These are phyloP conservation scores for Rhododendron ovatum DNA, from an alignment of 148 eudicot genomes.

Conservation along the genomic window DNA sequence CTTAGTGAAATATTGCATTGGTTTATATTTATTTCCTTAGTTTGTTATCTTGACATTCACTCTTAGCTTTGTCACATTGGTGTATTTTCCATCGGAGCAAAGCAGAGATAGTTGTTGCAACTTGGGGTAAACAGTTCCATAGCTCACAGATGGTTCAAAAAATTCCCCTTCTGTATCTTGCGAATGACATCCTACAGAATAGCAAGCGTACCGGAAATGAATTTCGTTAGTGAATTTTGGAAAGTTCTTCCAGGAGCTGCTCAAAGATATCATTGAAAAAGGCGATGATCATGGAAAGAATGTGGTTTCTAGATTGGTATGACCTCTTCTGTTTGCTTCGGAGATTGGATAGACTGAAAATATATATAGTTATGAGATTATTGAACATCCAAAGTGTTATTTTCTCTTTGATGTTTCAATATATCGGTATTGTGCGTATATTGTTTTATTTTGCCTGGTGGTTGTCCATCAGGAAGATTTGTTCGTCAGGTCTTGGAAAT, in stretches of 20 bases:
- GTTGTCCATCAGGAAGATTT: background rate
- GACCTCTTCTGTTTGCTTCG: slow-evolving; percentile 10
- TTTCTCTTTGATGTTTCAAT: background rate
- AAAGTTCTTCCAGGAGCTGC: slow-evolving; percentile 88
- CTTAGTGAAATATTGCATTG: background rate
- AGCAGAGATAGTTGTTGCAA: slow-evolving; percentile 76
- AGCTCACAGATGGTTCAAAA: slow-evolving; percentile 57
- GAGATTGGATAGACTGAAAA: background rate
- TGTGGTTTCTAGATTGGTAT: slow-evolving; percentile 83
- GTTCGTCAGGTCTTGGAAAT: background rate
- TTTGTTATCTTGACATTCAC: slow-evolving; percentile 41
- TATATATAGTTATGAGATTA: background rate
- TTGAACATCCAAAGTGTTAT: background rate
- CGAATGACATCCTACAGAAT: slow-evolving; percentile 90
- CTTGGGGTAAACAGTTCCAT: slow-evolving; percentile 84
- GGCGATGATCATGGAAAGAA: slow-evolving; percentile 75
- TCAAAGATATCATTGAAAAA: slow-evolving; percentile 60
- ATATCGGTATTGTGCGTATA: background rate
- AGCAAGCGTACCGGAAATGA: slow-evolving; percentile 98
- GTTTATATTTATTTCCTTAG: background rate
- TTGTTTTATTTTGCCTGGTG: background rate
- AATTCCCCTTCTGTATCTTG: slow-evolving; percentile 77
- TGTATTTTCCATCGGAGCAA: slow-evolving; percentile 91
- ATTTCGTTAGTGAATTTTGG: slow-evolving; percentile 91
- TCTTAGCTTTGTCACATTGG: slow-evolving; percentile 89